Base-by-base conservation (phyloP, 31 red algal species). In the Bonnemaisonia californica region DNA sequence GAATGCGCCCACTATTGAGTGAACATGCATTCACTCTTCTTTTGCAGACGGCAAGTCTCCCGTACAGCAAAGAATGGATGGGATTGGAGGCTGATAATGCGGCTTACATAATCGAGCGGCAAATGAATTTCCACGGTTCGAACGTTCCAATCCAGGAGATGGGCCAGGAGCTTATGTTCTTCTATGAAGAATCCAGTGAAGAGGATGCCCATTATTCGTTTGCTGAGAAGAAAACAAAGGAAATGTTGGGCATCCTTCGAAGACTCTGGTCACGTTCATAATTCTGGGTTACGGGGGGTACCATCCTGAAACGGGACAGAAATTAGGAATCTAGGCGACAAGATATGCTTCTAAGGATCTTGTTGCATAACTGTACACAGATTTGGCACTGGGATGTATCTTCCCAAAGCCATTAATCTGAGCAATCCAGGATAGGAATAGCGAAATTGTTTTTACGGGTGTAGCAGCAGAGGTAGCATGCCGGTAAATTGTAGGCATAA, bases 11-110 rank as follows among this genome's bases (percentile, higher is more conserved):
- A 16, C 12, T 47, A 3, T 38, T 77, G 23, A 60, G 23, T 62
- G 74, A 77, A 45, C 74, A 77, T 57, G 47, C 29, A 60, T 33
- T 77, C 16, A 54, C 74, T 3, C 26, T 77, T 29, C 26, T 77
- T 31, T 34, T 58, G 9, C 47, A 60, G 26, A 54, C 54, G 9
- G 32, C 54, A 32, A 21, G 11, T 13, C 40, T 36, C 13, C 30
- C 47, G 29, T 77, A 62, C 54, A 54, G 60, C 22, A 54, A 77
- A 38, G n/a, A 61, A 9, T 29, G 48, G 18, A 31, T 77, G 0
- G 74, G 74, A 3, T 13, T 27, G 21, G 29, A 22, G 21, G 24
- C 54, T 19, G 11, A 16, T 3, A 45, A 39, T 3, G 5, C 60
- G 28, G 39, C n/a, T 4, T 8, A 58, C 18, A 19, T 77, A 11